Evolutionary conservation across 2,329 filamentous ascomycete genomes (phyloP).

Genomic region (Aspergillus pseudotamarii): DNA sequence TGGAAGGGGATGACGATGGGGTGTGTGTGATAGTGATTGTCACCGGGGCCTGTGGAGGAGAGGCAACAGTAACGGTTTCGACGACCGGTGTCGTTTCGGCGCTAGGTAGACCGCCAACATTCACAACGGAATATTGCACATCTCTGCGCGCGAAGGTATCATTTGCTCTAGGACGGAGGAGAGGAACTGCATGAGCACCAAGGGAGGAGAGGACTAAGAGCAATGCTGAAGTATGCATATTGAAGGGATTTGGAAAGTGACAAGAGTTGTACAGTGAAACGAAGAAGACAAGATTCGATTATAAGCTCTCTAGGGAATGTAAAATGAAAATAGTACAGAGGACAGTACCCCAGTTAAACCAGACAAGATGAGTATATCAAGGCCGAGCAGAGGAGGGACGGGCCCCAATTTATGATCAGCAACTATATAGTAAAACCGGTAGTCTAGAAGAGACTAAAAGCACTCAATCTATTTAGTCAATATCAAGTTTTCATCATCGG

Average conservation of each 20-base stretch:
- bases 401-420: conserved; percentile 12
- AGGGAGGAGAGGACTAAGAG: conserved; percentile 33
- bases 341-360: background rate
- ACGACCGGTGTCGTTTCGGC: conserved; percentile 19
- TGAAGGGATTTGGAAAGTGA: background rate
- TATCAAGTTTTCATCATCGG: conserved; percentile 18
- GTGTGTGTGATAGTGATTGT: conserved; percentile 27
- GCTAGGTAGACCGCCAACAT: conserved; percentile 30
- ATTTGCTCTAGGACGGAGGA: conserved; percentile 23
- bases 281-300: background rate
- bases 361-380: background rate
- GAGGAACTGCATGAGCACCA: conserved; percentile 31
- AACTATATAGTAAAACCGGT: background rate
- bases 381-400: background rate
- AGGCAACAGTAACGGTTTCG: conserved; percentile 20
- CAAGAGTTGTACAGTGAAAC: background rate
- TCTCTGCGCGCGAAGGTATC: conserved; percentile 30
- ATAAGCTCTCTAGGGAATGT: background rate
- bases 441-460: conserved; percentile 3
- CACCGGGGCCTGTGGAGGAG: conserved; percentile 22
- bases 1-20: conserved; percentile 27
- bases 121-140: conserved; percentile 34
- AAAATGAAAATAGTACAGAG: background rate
- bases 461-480: background rate
- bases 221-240: conserved; percentile 34